These are phyloP conservation scores for Trichothecium sympodiale DNA, from an alignment of 2,329 filamentous ascomycete species.

Conservation along the genomic window DNA sequence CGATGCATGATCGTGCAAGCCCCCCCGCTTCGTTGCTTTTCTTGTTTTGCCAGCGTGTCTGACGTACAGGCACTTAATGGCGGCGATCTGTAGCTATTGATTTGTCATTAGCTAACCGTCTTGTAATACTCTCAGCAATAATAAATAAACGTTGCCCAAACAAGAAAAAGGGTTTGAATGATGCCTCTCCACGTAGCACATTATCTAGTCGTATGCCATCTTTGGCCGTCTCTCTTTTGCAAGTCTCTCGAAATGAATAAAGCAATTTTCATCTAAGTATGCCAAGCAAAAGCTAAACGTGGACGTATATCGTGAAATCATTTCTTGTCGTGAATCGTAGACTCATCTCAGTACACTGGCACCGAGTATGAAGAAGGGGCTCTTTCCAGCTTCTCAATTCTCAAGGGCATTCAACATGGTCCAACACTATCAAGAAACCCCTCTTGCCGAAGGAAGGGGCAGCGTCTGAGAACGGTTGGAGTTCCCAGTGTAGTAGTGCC, in stretches of 20 bases:
- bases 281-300: neutral
- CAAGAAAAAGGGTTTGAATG: neutral
- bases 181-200: neutral
- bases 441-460: slow-evolving; percentile 18
- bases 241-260: neutral
- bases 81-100: slow-evolving; percentile 5
- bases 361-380: too few species aligned
- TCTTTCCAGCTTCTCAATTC: too few species aligned
- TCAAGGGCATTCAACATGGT: too few species aligned
- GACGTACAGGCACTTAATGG: slow-evolving; percentile 2
- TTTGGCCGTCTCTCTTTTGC: too few species aligned
- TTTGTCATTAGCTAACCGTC: slow-evolving; percentile 4
- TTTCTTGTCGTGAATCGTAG: too few species aligned
- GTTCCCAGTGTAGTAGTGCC: slow-evolving; percentile 35
- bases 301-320: too few species aligned
- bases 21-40: too few species aligned
- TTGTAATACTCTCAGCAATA: neutral
- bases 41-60: too few species aligned
- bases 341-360: too few species aligned
- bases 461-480: slow-evolving; percentile 30
- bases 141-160: neutral
- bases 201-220: too few species aligned
- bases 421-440: too few species aligned
- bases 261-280: neutral
- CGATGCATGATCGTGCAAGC: too few species aligned